Percentiles rank a stretch among this genome's conserved stretches.
phyloP scores from a whole-genome alignment of 1,284 basidiomycete genomes.

The Ganoderma lingzhi region DNA sequence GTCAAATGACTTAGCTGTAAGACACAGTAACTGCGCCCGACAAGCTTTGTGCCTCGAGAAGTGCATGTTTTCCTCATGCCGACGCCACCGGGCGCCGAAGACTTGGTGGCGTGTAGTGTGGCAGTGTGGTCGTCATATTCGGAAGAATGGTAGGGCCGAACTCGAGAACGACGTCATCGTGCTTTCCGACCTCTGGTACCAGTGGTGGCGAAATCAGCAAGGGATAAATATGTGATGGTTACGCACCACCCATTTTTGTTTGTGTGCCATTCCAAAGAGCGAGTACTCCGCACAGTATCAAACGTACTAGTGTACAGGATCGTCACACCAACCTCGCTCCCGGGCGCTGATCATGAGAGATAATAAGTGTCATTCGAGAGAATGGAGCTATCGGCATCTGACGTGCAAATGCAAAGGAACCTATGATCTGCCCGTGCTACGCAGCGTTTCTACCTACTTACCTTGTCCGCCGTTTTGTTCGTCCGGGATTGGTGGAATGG shows the following conservation, averaged over 20 bases:
- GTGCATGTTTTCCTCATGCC: not conserved
- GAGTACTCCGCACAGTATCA: not conserved
- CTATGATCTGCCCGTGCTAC: too few species aligned
- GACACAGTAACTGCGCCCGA: not conserved
- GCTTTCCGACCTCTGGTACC: not conserved
- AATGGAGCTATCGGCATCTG: too few species aligned
- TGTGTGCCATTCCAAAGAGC: too few species aligned
- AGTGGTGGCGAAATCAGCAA: not conserved
- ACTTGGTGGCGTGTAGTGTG: not conserved
- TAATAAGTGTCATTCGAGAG: too few species aligned
- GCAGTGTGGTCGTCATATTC: not conserved
- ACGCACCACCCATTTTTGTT: not conserved
- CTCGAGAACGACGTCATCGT: constrained; percentile 4
- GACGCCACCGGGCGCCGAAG: too few species aligned
- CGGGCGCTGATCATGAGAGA: too few species aligned
- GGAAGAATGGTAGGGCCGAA: not conserved
- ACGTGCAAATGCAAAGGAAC: too few species aligned
- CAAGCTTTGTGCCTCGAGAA: not conserved
- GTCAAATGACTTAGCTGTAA: not conserved
- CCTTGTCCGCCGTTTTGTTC: too few species aligned
- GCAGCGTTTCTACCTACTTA: too few species aligned
- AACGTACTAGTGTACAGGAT: too few species aligned
- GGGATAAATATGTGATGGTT: not conserved
- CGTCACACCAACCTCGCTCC: too few species aligned
- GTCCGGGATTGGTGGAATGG: too few species aligned